Evolutionary conservation across 441 rosid species (phyloP).

Genomic region (Gossypium armourianum): DNA sequence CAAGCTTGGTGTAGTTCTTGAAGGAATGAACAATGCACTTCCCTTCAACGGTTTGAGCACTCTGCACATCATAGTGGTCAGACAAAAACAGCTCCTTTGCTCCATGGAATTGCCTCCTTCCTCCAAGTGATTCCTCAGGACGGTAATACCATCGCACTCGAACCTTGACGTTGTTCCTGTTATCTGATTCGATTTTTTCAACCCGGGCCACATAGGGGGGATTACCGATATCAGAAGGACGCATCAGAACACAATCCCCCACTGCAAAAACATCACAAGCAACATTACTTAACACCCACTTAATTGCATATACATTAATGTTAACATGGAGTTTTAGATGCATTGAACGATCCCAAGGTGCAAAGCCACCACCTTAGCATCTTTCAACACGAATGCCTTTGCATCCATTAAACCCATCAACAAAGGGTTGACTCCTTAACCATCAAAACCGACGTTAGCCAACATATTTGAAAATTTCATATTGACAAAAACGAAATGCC

Average conservation of each 20-base stretch:
- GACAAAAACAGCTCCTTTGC: constrained; percentile 52
- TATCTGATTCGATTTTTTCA: constrained; percentile 49
- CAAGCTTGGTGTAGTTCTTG: constrained; percentile 43
- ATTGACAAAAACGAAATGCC: not conserved
- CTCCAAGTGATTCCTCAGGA: constrained; percentile 50
- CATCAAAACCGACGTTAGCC: not conserved
- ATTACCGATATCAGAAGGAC: constrained; percentile 43
- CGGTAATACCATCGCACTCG: constrained; percentile 46
- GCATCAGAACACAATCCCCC: constrained; percentile 53
- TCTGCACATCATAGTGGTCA: constrained; percentile 47
- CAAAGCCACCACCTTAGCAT: not conserved
- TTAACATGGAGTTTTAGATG: not conserved
- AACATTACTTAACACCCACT: not conserved
- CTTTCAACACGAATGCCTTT: not conserved
- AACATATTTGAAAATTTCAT: constrained; percentile 1
- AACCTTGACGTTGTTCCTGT: constrained; percentile 39
- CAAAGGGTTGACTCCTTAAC: not conserved
- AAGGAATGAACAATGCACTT: constrained; percentile 51
- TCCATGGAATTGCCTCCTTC: constrained; percentile 54
- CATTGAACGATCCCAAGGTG: not conserved
- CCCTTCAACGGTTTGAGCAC: constrained; percentile 51
- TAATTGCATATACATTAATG: not conserved
- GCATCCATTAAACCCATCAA: not conserved
- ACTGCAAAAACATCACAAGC: constrained; percentile 24
- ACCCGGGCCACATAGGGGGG: constrained; percentile 45